A percentile compares a stretch with the other conserved stretches of the same genome.
Evolutionary conservation across 192 early-diverging fungal species (phyloP).

Genomic region (Backusella westeae): DNA sequence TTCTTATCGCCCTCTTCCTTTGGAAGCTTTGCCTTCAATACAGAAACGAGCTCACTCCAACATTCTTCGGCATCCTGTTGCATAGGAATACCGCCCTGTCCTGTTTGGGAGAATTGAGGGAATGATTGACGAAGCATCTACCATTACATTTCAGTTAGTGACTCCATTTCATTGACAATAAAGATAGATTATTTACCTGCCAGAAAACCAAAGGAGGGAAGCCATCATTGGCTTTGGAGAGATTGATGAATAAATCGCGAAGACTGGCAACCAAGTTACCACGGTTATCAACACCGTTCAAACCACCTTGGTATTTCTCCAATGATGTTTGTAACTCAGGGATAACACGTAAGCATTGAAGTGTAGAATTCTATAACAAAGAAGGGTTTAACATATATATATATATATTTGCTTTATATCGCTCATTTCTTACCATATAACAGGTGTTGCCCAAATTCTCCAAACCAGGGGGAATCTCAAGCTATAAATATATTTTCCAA

Average conservation of each 20-base stretch:
- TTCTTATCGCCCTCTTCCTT: constrained; percentile 30
- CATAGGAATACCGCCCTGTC: constrained; percentile 65
- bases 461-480: constrained; percentile 89
- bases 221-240: constrained; percentile 66
- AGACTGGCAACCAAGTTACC: constrained; percentile 70
- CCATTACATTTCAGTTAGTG: not conserved
- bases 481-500: constrained; percentile 37
- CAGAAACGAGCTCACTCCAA: constrained; percentile 84
- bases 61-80: constrained; percentile 99
- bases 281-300: constrained; percentile 47
- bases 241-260: constrained; percentile 68
- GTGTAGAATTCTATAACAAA: constrained; percentile 69
- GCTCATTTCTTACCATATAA: constrained; percentile 55
- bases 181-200: constrained; percentile 43
- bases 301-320: constrained; percentile 43
- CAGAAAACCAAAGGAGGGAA: constrained; percentile 80
- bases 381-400: not conserved
- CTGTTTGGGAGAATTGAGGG: constrained; percentile 86
- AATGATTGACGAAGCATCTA: constrained; percentile 71
- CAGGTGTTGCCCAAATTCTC: constrained; percentile 92
- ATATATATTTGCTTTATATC: constrained; percentile 15
- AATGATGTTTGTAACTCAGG: constrained; percentile 74
- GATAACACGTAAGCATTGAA: constrained; percentile 91
- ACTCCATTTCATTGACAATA: no score
- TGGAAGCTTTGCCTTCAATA: constrained; percentile 61